Evolutionary conservation across 2,329 filamentous ascomycete genomes (phyloP).

Genomic region (Arthrobotrys pseudoclavata): DNA sequence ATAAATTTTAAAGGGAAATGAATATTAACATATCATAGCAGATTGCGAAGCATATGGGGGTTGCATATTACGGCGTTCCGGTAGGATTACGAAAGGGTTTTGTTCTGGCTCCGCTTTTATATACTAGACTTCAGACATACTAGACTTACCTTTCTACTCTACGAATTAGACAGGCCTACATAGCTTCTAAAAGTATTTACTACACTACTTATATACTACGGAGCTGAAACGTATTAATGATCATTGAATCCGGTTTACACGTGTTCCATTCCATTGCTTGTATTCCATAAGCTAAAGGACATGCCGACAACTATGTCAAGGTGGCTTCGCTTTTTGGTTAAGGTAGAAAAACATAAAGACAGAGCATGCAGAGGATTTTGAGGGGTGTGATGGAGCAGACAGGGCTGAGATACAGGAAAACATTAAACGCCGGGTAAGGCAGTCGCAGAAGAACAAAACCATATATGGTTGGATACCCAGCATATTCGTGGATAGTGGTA

Average conservation of each 20-base stretch:
- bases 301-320: conserved; percentile 6
- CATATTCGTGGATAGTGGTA: conserved; percentile 35
- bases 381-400: conserved; percentile 12
- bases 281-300: conserved; percentile 23
- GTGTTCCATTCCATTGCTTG: conserved; percentile 16
- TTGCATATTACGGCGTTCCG: conserved; percentile 14
- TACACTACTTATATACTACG: neutral
- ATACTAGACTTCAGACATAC: neutral
- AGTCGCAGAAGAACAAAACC: conserved; percentile 25
- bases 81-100: neutral
- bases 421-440: conserved; percentile 25
- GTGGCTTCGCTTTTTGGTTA: conserved; percentile 10
- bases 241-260: neutral
- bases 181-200: neutral
- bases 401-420: conserved; percentile 18
- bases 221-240: neutral
- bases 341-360: conserved; percentile 19
- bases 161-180: neutral
- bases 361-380: conserved; percentile 26
- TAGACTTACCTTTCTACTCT: neutral
- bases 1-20: neutral
- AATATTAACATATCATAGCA: neutral
- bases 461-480: conserved; percentile 37
- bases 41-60: neutral
- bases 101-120: neutral